phyloP scores from a whole-genome alignment of 192 early-diverging fungal species.

The Piromyces sp. region DNA sequence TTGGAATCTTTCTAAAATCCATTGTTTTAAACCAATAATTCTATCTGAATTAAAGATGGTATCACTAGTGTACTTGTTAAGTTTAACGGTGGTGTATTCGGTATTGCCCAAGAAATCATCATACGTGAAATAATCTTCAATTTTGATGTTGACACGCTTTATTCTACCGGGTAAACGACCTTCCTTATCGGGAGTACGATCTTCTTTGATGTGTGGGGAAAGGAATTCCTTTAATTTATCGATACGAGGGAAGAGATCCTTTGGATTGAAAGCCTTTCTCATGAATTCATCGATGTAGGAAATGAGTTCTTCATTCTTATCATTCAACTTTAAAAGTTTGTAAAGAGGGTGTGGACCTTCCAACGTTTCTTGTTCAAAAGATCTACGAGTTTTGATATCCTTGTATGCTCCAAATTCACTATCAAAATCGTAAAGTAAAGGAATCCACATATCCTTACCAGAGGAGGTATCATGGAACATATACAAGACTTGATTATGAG shows the following conservation, averaged over 20 bases:
- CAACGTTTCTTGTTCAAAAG: background rate
- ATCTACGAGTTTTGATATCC: background rate
- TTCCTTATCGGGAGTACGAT: background rate
- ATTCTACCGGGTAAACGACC: background rate
- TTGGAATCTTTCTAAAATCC: background rate
- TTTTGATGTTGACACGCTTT: background rate
- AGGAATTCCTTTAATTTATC: background rate
- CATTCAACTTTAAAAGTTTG: background rate
- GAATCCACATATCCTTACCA: background rate
- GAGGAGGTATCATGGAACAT: background rate
- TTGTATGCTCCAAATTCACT: background rate
- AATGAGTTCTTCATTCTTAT: background rate
- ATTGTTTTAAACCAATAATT: background rate
- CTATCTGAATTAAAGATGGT: background rate
- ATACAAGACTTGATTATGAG: background rate
- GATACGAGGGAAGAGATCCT: background rate
- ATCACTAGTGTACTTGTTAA: background rate
- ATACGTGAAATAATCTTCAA: background rate
- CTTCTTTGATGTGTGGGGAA: background rate
- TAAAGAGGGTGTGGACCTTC: background rate
- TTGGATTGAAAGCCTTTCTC: background rate
- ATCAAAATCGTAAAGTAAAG: background rate
- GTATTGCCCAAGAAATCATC: background rate
- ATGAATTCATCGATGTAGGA: background rate
- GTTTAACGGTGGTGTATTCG: background rate